Base-by-base conservation (phyloP, 345 rosid species). In the Noccaea caerulescens region DNA sequence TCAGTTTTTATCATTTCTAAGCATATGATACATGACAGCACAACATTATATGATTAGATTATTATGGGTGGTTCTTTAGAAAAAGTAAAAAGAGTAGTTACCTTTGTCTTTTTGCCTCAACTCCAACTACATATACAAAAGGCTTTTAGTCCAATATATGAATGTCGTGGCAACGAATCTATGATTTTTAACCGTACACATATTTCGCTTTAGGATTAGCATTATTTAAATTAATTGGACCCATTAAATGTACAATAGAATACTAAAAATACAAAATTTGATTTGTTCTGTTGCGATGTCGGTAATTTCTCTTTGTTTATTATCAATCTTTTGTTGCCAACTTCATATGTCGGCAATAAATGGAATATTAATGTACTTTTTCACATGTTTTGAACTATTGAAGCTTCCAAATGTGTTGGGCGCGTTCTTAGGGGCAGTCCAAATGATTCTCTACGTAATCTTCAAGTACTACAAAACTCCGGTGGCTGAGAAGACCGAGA, bases 341-440 rank as follows among this genome's bases (percentile, higher is more conserved):
- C 23, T 42, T 34, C 12, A 0, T 62, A 43, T 62, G 47, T 53
- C 71, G 64, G 68, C 58, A 57, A 16, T 47, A 51, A 32, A 73
- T 66, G 54, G 61, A 73, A 58, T 66, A 73, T 20, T 73, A 51
- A 66, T 73, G 72, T 73, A 39, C n/a, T 73, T 50, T 50, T 25
- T 25, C 27, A 42, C 63, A 44, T 38, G 11, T 46, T 66, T 12
- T 72, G 46, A 14, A 46, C 42, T 58, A 47, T 58, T 57, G 58
- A 66, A 86, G 90, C 58, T 83, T 60, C 90, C 90, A 47, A 86
- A 86, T 53, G 71, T 82, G 32, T 30, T 86, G 45, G 90, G 90
- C 1, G 72, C 82, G 16, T 13, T 71, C 32, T 77, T 86, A 12
- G 90, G 90, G 23, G 38, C 82, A 18, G 69, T 79, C 49, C 90